These are phyloP conservation scores for Xylaria sp. DNA, from an alignment of 2,329 filamentous ascomycete species.

Conservation along the genomic window DNA sequence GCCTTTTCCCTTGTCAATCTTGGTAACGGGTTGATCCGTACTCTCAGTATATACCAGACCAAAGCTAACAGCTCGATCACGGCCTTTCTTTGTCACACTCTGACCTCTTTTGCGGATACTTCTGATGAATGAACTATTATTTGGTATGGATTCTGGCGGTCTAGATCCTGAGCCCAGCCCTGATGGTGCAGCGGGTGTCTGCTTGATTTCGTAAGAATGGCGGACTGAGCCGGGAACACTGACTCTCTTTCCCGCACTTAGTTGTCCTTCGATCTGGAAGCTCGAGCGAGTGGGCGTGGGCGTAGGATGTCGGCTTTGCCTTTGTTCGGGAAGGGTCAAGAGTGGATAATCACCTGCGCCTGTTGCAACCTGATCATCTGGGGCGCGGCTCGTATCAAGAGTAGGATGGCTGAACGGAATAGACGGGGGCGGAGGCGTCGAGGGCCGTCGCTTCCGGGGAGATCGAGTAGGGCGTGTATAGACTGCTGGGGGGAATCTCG, in stretches of 20 bases:
- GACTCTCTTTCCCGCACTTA: slow-evolving; percentile 60
- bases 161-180: slow-evolving; percentile 43
- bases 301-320: slow-evolving; percentile 57
- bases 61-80: slow-evolving; percentile 47
- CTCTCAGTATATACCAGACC: slow-evolving; percentile 45
- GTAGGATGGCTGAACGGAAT: slow-evolving; percentile 61
- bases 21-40: slow-evolving; percentile 40
- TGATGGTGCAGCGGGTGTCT: slow-evolving; percentile 49
- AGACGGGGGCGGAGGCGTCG: slow-evolving; percentile 64
- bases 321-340: slow-evolving; percentile 62
- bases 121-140: slow-evolving; percentile 39
- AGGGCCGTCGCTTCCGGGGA: slow-evolving; percentile 60
- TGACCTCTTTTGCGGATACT: slow-evolving; percentile 47
- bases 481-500: slow-evolving; percentile 52
- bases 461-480: slow-evolving; percentile 41
- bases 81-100: slow-evolving; percentile 45
- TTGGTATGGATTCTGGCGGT: slow-evolving; percentile 42
- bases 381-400: slow-evolving; percentile 53
- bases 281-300: slow-evolving; percentile 60
- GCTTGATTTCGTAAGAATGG: slow-evolving; percentile 65
- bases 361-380: slow-evolving; percentile 53
- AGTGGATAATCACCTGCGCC: slow-evolving; percentile 63
- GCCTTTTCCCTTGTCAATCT: slow-evolving; percentile 63
- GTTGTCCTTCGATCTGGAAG: slow-evolving; percentile 61
- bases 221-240: slow-evolving; percentile 66